These are phyloP conservation scores for Diospyros lotus DNA, from an alignment of 148 eudicot genomes.

Conservation along the genomic window DNA sequence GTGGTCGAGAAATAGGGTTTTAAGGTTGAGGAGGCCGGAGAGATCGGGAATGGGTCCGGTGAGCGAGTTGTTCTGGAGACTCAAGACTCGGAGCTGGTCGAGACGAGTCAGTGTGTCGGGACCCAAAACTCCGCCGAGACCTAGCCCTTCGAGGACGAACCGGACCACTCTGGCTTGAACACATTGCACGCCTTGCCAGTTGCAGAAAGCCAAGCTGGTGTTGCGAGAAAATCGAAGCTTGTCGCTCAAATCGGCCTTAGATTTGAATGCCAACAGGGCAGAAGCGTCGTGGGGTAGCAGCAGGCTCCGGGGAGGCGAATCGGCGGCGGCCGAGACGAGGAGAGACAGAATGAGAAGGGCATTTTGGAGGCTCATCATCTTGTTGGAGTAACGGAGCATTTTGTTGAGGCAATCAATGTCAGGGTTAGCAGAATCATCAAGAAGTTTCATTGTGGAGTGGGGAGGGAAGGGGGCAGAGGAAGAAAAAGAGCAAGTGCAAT, in stretches of 20 bases:
- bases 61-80: constrained; percentile 50
- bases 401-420: no score
- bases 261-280: constrained; percentile 37
- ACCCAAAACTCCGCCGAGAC: constrained; percentile 31
- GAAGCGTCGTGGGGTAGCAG: constrained; percentile 29
- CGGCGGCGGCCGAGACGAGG: not conserved
- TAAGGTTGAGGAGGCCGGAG: constrained; percentile 34
- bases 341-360: not conserved
- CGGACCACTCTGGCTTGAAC: constrained; percentile 22
- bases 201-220: constrained; percentile 28
- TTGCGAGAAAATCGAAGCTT: constrained; percentile 24
- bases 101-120: constrained; percentile 38
- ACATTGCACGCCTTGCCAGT: constrained; percentile 50
- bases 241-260: constrained; percentile 35
- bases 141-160: constrained; percentile 23
- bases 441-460: no score
- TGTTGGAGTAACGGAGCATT: no score
- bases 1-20: constrained; percentile 32
- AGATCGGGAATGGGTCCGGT: constrained; percentile 50
- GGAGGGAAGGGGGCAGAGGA: not conserved
- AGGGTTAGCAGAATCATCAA: no score
- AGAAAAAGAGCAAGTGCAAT: not conserved
- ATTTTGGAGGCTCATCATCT: not conserved
- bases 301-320: not conserved
- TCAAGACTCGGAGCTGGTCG: constrained; percentile 51